Evolutionary conservation across 306 rosid species (phyloP).

Genomic region (Elaeagnus macrophylla): DNA sequence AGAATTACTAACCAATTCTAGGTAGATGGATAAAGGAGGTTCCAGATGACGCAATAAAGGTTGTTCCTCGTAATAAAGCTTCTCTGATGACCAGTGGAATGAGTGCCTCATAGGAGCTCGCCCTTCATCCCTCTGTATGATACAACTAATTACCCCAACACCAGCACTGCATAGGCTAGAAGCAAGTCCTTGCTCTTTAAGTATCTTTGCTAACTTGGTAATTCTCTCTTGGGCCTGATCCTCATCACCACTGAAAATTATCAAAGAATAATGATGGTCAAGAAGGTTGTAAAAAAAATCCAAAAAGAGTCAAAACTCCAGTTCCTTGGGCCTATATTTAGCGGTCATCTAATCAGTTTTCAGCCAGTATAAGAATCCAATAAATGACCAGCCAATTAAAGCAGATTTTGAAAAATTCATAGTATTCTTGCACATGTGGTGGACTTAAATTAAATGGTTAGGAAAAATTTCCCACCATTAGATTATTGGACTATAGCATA

Average conservation of each 20-base stretch:
- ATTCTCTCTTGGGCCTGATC: slow-evolving; percentile 98
- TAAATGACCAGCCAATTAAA: no score
- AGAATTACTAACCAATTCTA: slow-evolving; percentile 76
- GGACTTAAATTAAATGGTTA: no score
- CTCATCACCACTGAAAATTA: slow-evolving; percentile 85
- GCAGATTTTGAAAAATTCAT: no score
- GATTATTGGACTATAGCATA: no score
- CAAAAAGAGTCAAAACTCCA: background rate
- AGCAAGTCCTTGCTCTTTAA: slow-evolving; percentile 72
- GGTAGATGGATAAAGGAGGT: slow-evolving; percentile 95
- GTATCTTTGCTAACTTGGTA: slow-evolving; percentile 79
- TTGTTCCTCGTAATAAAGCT: slow-evolving; percentile 65
- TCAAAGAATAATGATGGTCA: slow-evolving; percentile 22
- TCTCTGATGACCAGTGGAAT: slow-evolving; percentile 85
- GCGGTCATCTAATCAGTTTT: no score
- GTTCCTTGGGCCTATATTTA: slow-evolving; percentile 11
- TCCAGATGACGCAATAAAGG: slow-evolving; percentile 93
- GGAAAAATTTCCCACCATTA: no score
- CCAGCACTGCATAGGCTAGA: slow-evolving; percentile 59
- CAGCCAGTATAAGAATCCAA: no score
- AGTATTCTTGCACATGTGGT: no score
- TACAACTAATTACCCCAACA: slow-evolving; percentile 85
- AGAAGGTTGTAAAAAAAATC: slow-evolving; percentile 1
- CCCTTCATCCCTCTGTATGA: slow-evolving; percentile 97
- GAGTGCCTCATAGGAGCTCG: slow-evolving; percentile 99